Conservation (phyloP, 2,329 filamentous ascomycete genomes). For the Davidsoniella australis region DNA sequence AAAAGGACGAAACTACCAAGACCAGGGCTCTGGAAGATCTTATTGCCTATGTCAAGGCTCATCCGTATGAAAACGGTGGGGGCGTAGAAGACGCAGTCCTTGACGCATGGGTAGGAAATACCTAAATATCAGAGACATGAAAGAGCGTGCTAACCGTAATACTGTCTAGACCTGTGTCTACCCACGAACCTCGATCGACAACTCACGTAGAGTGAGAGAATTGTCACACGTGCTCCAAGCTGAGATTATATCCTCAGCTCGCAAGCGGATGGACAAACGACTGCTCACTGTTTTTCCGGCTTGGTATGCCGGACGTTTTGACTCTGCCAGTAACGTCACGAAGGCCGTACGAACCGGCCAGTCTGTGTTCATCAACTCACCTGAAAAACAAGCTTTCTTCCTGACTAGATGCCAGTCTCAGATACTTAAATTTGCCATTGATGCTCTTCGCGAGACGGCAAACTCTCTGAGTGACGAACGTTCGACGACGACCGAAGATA, state of each 20-base stretch:
- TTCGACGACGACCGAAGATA: conserved; percentile 67
- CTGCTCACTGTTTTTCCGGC: conserved; percentile 63
- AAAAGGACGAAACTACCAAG: conserved; percentile 88
- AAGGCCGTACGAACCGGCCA: conserved; percentile 65
- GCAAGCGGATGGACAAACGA: conserved; percentile 69
- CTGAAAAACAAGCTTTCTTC: conserved; percentile 61
- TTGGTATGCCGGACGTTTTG: conserved; percentile 85
- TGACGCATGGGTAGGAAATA: conserved; percentile 59
- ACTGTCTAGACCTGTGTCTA: conserved; percentile 56
- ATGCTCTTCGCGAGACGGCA: conserved; percentile 64
- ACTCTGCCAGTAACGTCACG: conserved; percentile 62
- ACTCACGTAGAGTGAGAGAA: conserved; percentile 72
- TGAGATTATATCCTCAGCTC: conserved; percentile 41
- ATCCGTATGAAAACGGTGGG: conserved; percentile 34
- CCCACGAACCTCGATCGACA: conserved; percentile 78
- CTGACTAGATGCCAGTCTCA: conserved; percentile 67
- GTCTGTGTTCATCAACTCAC: conserved; percentile 54
- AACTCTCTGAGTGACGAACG: conserved; percentile 80
- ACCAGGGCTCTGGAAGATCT: conserved; percentile 80
- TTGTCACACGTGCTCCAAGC: conserved; percentile 61
- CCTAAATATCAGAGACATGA: neutral
- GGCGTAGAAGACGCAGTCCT: conserved; percentile 67
- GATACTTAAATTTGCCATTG: conserved; percentile 66
- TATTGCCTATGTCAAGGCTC: conserved; percentile 41
- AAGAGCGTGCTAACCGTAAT: neutral